These are phyloP conservation scores for Globisporangium recalcitrans DNA, from an alignment of 352 stramenopile genomes.

Conservation along the genomic window DNA sequence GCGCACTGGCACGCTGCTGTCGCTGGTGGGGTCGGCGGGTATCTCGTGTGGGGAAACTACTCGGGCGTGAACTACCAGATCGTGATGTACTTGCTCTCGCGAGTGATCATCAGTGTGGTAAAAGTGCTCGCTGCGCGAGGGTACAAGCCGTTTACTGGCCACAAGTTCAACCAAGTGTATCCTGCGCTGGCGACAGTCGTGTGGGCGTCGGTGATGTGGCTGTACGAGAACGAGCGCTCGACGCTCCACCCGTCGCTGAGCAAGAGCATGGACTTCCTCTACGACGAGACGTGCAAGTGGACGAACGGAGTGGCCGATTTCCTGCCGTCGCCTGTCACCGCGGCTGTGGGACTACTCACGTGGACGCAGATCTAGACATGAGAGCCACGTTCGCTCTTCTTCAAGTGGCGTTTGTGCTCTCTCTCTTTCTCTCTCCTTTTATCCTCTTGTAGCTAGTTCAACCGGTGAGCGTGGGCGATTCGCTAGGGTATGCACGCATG, in stretches of 20 bases:
- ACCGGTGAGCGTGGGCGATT: background rate
- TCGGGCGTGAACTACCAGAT: constrained; percentile 89
- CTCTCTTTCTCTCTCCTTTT: background rate
- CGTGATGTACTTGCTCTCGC: constrained; percentile 85
- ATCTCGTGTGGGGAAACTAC: constrained; percentile 83
- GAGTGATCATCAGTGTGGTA: constrained; percentile 61
- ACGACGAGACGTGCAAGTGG: constrained; percentile 82
- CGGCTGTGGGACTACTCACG: constrained; percentile 54
- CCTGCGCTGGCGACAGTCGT: constrained; percentile 68
- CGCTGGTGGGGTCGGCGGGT: constrained; percentile 68
- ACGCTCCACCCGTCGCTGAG: constrained; percentile 74
- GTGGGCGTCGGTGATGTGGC: constrained; percentile 83
- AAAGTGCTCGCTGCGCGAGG: constrained; percentile 61
- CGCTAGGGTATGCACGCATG: background rate
- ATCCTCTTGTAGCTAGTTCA: background rate
- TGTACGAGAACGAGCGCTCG: constrained; percentile 82
- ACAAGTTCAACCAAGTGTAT: constrained; percentile 75
- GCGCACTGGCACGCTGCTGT: constrained; percentile 75
- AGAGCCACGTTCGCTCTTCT: background rate
- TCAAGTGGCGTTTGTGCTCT: background rate
- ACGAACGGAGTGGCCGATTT: constrained; percentile 66
- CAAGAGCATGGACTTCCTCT: constrained; percentile 88
- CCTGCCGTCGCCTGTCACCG: constrained; percentile 68
- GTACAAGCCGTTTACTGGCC: constrained; percentile 51
- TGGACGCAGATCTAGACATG: constrained; percentile 45